Evolutionary conservation across 352 stramenopile species (phyloP).

Genomic region (Phytophthora parvispora): DNA sequence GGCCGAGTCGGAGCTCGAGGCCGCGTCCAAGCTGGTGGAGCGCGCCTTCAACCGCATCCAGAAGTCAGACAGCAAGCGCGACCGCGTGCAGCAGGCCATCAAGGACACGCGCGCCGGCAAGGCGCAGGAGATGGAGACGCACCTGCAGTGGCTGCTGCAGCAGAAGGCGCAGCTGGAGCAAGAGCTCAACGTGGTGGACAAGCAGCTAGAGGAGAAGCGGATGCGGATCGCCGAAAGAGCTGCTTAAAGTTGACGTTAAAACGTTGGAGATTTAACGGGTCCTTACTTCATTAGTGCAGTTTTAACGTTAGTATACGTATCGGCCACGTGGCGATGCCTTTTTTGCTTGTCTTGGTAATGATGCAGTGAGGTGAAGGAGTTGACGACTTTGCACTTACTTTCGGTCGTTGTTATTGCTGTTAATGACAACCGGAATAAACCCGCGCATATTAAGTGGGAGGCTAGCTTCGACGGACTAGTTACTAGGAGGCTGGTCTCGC

Average conservation of each 20-base stretch:
- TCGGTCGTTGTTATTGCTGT: constrained; percentile 5
- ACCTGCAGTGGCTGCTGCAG: constrained; percentile 66
- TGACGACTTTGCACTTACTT: constrained; percentile 1
- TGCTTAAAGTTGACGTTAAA: constrained; percentile 3
- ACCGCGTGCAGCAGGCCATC: constrained; percentile 51
- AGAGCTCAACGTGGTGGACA: constrained; percentile 56
- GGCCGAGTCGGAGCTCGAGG: constrained; percentile 77
- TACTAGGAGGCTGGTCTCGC: constrained; percentile 24
- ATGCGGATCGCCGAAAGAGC: constrained; percentile 65
- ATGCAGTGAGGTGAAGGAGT: no score
- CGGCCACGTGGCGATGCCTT: constrained; percentile 11
- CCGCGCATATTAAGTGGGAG: constrained; percentile 22
- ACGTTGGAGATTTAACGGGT: not conserved
- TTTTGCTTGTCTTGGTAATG: no score
- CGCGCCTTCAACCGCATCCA: constrained; percentile 66
- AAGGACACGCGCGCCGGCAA: constrained; percentile 42
- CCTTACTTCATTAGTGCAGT: not conserved
- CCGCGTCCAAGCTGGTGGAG: constrained; percentile 72
- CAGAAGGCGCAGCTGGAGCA: constrained; percentile 58
- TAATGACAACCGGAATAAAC: constrained; percentile 30
- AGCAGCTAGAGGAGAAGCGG: constrained; percentile 62
- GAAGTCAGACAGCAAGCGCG: constrained; percentile 58
- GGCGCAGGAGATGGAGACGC: constrained; percentile 54
- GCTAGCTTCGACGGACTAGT: constrained; percentile 15
- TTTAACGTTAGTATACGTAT: not conserved